Base-by-base conservation (phyloP, 140 eudicot genomes). In the Bidens hawaiensis region DNA sequence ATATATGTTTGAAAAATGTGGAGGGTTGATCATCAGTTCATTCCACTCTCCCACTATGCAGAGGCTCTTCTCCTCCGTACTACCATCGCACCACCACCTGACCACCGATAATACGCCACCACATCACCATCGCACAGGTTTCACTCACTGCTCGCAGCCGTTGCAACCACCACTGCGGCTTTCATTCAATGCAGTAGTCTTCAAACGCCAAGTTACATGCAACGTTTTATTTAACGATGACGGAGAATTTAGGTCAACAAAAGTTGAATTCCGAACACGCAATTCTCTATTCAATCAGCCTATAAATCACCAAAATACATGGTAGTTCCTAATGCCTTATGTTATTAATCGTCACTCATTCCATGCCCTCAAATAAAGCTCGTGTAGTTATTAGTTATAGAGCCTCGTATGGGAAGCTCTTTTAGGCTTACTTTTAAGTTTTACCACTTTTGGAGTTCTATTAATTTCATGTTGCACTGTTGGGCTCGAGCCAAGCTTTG, bases 191-290 rank as follows among this genome's bases (percentile, higher is more conserved):
- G 61, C 61, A 42, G 49, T 62, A 45, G 54, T 74, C 26, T 65
- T 61, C 11, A 83, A 75, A 55, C 69, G 68, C n/a, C 74, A 72
- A 61, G 71, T 69, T 52, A 63, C 66, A 34, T 68, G 71, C 67
- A 70, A 75, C 24, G n/a, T n/a, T n/a, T 65, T 60, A 2, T 43
- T 74, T 48, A 27, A 27, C 47, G 65, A 58, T 75, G 27, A 68
- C 18, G 70, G 68, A 5, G 61, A 38, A 36, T 15, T 62, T 30
- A 61, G 60, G 71, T 43, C 60, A 48, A 17, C 62, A 2, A 74
- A 63, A 60, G 34, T 31, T 57, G 75, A 65, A 18, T 53, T 74
- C 27, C 10, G 36, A 7, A 51, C 56, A 19, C 76, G 77, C 53
- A 24, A 21, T 54, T 76, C 59, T 22, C 82, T 75, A 19, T 68